phyloP scores from a whole-genome alignment of 2,329 filamentous ascomycete species.

The Nemania diffusa region DNA sequence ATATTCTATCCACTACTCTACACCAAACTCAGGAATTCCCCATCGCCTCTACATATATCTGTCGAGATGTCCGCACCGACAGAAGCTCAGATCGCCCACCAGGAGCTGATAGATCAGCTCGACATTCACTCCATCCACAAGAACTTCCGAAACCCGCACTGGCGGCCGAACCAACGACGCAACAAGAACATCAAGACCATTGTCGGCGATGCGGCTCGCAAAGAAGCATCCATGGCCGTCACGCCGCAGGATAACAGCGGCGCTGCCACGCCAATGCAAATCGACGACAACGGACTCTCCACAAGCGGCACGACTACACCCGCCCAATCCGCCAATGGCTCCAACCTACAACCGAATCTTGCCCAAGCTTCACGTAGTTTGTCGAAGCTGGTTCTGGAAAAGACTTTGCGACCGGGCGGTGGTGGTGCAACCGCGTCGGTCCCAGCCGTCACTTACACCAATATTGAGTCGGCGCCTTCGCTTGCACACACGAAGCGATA shows the following conservation, averaged over 20 bases:
- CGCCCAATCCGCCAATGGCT: conserved; percentile 48
- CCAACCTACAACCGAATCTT: conserved; percentile 71
- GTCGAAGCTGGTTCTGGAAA: conserved; percentile 88
- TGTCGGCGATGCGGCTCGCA: conserved; percentile 85
- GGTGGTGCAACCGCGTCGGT: conserved; percentile 58
- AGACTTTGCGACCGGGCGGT: conserved; percentile 67
- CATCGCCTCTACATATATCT: neutral
- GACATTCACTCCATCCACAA: conserved; percentile 89
- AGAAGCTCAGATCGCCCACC: conserved; percentile 82
- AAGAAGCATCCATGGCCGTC: conserved; percentile 87
- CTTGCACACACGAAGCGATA: conserved; percentile 87
- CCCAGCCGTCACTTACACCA: conserved; percentile 88
- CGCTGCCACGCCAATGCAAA: conserved; percentile 72
- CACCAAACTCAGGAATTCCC: neutral
- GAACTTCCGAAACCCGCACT: conserved; percentile 88
- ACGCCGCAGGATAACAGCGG: conserved; percentile 81
- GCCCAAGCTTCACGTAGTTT: conserved; percentile 89
- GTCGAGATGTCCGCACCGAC: conserved; percentile 69
- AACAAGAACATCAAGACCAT: conserved; percentile 99
- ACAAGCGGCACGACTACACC: conserved; percentile 70
- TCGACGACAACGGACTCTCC: conserved; percentile 61
- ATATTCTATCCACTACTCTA: neutral
- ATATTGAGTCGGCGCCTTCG: conserved; percentile 93
- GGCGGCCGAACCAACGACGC: conserved; percentile 92
- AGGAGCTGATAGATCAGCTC: conserved; percentile 86